Percentiles rank a stretch among this genome's conserved stretches.
Evolutionary conservation across 192 early-diverging fungal genomes (phyloP).

Genomic region (Backusella liffmaniae): DNA sequence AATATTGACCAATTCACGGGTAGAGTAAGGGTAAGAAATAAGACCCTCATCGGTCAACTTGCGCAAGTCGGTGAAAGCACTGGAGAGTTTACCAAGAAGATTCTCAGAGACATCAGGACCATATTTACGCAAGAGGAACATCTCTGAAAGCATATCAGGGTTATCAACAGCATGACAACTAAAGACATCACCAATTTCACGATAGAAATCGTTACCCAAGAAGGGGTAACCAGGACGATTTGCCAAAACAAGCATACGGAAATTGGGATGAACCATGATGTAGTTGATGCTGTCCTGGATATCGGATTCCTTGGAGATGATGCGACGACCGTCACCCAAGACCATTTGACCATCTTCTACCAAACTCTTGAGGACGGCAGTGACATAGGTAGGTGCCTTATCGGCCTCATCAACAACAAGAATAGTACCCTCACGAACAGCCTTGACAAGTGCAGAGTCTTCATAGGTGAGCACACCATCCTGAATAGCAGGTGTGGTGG

Average conservation of each 20-base stretch:
- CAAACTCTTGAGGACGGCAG: conserved; percentile 70
- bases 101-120: conserved; percentile 72
- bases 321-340: conserved; percentile 72
- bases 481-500: conserved; percentile 67
- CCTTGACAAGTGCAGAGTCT: conserved; percentile 65
- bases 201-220: conserved; percentile 82
- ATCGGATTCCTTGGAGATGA: conserved; percentile 49
- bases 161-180: conserved; percentile 75
- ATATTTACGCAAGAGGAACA: conserved; percentile 66
- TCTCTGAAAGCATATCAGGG: conserved; percentile 73
- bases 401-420: conserved; percentile 83
- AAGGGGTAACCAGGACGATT: conserved; percentile 80
- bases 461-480: conserved; percentile 69
- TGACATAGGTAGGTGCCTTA: conserved; percentile 79
- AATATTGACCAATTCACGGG: conserved; percentile 77
- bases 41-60: conserved; percentile 70
- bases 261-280: conserved; percentile 61
- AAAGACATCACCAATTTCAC: conserved; percentile 79
- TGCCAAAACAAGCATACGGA: conserved; percentile 83
- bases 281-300: conserved; percentile 42
- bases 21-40: conserved; percentile 81
- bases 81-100: conserved; percentile 60
- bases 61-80: conserved; percentile 71
- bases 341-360: conserved; percentile 80
- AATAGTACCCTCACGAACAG: conserved; percentile 50